phyloP scores from a whole-genome alignment of 495 filamentous ascomycete genomes.

The Aspergillus olivimuriae region DNA sequence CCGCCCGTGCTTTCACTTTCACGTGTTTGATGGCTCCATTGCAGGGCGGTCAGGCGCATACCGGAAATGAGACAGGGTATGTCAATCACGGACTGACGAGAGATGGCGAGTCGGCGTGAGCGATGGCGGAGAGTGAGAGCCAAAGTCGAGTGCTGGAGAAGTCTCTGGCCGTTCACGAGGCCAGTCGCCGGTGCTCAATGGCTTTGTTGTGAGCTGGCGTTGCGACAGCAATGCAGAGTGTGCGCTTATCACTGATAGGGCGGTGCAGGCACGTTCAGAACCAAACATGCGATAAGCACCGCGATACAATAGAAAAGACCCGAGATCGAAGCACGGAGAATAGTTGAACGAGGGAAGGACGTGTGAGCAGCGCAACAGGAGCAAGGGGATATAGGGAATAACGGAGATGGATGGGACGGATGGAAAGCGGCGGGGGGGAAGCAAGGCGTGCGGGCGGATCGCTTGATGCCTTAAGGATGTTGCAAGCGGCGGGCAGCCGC shows the following conservation, averaged over 20 bases:
- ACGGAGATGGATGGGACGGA: slow-evolving; percentile 11
- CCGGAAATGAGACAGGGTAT: slow-evolving; percentile 16
- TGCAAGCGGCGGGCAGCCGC: slow-evolving; percentile 29
- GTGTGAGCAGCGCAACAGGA: slow-evolving; percentile 3
- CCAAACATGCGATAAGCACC: slow-evolving; percentile 3
- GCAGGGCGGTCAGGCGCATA: slow-evolving; percentile 24
- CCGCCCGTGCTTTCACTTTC: slow-evolving; percentile 4
- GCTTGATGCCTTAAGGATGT: slow-evolving; percentile 30
- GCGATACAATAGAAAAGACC: not conserved
- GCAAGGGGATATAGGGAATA: slow-evolving; percentile 15
- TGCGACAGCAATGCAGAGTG: no score
- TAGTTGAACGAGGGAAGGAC: slow-evolving; percentile 9
- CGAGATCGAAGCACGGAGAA: not conserved
- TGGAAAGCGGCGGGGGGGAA: slow-evolving; percentile 14
- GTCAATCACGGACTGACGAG: not conserved
- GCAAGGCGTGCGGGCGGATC: slow-evolving; percentile 19
- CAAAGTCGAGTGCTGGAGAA: no score
- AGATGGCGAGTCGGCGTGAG: no score
- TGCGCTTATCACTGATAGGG: slow-evolving; percentile 23
- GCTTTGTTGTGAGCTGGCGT: no score
- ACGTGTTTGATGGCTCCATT: slow-evolving; percentile 11
- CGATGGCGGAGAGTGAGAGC: no score
- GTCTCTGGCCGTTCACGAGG: no score
- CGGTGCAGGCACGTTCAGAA: slow-evolving; percentile 5
- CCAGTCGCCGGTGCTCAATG: no score